These are phyloP conservation scores for Talaromyces sp. DNA, from an alignment of 2,329 filamentous ascomycete genomes.

Conservation along the genomic window DNA sequence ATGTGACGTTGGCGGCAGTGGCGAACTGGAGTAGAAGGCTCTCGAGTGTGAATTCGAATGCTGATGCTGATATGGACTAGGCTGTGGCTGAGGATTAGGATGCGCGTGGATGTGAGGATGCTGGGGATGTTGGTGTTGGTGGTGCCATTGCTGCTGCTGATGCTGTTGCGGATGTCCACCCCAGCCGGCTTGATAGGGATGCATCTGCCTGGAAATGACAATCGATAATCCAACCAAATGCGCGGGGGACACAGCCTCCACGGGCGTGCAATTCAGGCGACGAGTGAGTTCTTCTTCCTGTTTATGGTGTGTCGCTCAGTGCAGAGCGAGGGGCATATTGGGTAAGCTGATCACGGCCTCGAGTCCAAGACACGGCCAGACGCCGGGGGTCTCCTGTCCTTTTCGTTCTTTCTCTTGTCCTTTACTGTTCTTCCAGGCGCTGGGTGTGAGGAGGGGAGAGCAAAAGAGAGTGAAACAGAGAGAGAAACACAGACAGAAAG, in stretches of 20 bases:
- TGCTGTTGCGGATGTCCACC: background rate
- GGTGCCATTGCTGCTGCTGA: slow-evolving; percentile 1
- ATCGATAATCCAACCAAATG: background rate
- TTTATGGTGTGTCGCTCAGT: background rate
- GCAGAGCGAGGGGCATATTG: background rate
- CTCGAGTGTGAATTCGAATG: background rate
- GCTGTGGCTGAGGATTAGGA: background rate
- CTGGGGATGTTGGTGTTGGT: slow-evolving; percentile 1
- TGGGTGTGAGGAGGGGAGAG: background rate
- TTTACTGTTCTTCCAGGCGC: background rate
- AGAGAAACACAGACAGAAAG: too few relatives aligned
- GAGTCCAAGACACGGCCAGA: background rate
- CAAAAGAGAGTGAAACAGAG: background rate
- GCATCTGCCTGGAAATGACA: background rate
- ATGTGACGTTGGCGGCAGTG: background rate
- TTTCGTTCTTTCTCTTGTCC: background rate
- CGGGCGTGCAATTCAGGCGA: background rate
- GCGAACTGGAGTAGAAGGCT: background rate
- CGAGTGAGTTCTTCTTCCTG: background rate
- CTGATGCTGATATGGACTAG: background rate
- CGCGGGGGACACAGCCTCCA: background rate
- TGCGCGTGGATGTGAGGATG: background rate
- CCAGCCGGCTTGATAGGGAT: background rate
- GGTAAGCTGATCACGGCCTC: background rate
- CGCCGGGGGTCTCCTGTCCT: background rate